These are phyloP conservation scores for Coprinellus micaceus DNA, from an alignment of 768 basidiomycete species.

Conservation along the genomic window DNA sequence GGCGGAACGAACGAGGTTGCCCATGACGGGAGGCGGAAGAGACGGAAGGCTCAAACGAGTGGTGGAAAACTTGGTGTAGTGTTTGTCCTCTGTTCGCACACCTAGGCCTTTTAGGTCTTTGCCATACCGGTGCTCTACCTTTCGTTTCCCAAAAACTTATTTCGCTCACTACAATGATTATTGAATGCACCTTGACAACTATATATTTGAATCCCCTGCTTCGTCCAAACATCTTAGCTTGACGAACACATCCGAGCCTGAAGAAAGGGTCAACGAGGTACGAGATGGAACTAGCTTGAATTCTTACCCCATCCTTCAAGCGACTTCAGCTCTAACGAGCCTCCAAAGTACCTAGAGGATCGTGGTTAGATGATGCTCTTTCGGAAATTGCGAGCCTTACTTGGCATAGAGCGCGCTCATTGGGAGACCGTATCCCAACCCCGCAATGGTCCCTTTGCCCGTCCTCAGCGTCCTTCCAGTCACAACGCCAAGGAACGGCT, in stretches of 20 bases:
- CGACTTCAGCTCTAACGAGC: conserved; percentile 75
- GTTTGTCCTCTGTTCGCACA: too few relatives aligned
- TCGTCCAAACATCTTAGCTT: conserved; percentile 49
- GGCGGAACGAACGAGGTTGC: too few relatives aligned
- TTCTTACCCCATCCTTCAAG: conserved; percentile 79
- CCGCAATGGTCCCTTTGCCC: conserved; percentile 86
- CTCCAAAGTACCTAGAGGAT: conserved; percentile 71
- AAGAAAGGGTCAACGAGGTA: conserved; percentile 9
- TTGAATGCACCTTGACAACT: too few relatives aligned
- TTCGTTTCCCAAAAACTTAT: too few relatives aligned
- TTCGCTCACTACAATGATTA: too few relatives aligned
- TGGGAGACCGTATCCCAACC: conserved; percentile 81
- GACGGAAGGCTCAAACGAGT: too few relatives aligned
- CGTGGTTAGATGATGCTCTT: neutral
- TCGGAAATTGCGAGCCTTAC: conserved; percentile 21
- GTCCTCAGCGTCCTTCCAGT: conserved; percentile 73
- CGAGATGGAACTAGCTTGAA: neutral
- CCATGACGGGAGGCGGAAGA: too few relatives aligned
- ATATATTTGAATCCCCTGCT: conserved; percentile 43
- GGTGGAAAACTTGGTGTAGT: too few relatives aligned
- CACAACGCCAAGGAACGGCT: conserved; percentile 71
- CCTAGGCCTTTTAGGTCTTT: too few relatives aligned
- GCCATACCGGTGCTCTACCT: too few relatives aligned
- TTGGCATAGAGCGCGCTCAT: conserved; percentile 75
- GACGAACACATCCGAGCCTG: conserved; percentile 49